These are phyloP conservation scores for Cordyceps militaris DNA, from an alignment of 2,329 filamentous ascomycete genomes.

Conservation along the genomic window DNA sequence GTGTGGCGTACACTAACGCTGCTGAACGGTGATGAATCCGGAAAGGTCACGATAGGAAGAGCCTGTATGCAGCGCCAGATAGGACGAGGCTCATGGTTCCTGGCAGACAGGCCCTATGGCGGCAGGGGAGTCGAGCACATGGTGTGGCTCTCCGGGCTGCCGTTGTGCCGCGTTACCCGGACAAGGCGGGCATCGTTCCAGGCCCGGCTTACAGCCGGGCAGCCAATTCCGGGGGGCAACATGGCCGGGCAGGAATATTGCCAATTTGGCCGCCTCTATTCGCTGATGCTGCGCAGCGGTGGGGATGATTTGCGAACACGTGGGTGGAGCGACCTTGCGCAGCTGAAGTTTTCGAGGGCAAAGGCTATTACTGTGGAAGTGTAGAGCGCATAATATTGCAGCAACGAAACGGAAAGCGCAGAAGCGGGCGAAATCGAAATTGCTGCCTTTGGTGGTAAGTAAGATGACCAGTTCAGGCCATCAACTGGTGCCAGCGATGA, in stretches of 20 bases:
- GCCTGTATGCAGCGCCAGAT: neutral
- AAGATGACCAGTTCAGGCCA: too few relatives aligned
- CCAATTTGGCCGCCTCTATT: neutral
- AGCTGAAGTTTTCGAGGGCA: neutral
- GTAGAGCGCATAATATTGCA: neutral
- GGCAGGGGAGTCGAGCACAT: neutral
- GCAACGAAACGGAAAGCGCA: neutral
- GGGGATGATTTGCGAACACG: neutral
- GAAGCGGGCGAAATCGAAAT: too few relatives aligned
- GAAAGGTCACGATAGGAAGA: neutral
- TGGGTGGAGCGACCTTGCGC: neutral
- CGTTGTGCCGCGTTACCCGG: conserved; percentile 1
- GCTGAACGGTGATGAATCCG: neutral
- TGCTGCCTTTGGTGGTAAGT: too few relatives aligned
- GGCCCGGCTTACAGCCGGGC: neutral
- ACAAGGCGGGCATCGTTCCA: neutral
- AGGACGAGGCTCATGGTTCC: neutral
- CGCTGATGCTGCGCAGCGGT: neutral
- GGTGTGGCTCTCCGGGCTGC: neutral
- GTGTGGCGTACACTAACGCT: neutral
- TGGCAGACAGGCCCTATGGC: neutral
- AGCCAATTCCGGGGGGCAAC: neutral
- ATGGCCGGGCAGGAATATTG: neutral
- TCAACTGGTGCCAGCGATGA: neutral
- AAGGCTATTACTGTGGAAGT: neutral